Conservation (phyloP, 371 early-diverging fungal genomes). For the Haplosporangium sp. region DNA sequence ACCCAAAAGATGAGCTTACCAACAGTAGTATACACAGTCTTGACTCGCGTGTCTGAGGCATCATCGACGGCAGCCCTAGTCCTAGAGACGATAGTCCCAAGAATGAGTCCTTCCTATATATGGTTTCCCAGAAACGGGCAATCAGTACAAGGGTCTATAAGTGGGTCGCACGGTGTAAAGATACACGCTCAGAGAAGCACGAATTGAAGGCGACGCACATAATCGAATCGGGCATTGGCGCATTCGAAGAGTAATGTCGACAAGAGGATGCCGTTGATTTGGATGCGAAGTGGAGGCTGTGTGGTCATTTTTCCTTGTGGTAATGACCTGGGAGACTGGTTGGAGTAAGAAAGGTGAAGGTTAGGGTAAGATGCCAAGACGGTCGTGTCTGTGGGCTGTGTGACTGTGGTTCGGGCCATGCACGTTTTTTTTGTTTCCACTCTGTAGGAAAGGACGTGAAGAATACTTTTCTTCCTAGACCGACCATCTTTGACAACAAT, state of each 20-base stretch:
- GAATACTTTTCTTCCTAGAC: not conserved
- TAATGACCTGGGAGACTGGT: not conserved
- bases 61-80: conserved; percentile 41
- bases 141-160: not conserved
- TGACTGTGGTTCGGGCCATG: not conserved
- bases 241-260: conserved; percentile 53
- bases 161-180: not conserved
- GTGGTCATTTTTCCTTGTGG: conserved; percentile 10
- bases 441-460: not conserved
- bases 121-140: not conserved
- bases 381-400: too few species aligned
- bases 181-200: not conserved
- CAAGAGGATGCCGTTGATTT: conserved; percentile 47
- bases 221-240: conserved; percentile 47
- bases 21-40: conserved; percentile 39
- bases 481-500: not conserved
- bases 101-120: conserved; percentile 43
- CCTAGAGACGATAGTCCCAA: conserved; percentile 39
- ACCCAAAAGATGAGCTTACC: conserved; percentile 11
- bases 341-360: not conserved
- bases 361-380: not conserved
- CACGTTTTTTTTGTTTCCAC: not conserved
- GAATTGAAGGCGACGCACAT: conserved; percentile 16
- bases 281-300: conserved; percentile 36
- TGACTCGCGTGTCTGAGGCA: conserved; percentile 41